Percentiles rank a stretch among this genome's conserved stretches.
Conservation (phyloP, 306 rosid genomes). For the Begonia fuchsioides region DNA sequence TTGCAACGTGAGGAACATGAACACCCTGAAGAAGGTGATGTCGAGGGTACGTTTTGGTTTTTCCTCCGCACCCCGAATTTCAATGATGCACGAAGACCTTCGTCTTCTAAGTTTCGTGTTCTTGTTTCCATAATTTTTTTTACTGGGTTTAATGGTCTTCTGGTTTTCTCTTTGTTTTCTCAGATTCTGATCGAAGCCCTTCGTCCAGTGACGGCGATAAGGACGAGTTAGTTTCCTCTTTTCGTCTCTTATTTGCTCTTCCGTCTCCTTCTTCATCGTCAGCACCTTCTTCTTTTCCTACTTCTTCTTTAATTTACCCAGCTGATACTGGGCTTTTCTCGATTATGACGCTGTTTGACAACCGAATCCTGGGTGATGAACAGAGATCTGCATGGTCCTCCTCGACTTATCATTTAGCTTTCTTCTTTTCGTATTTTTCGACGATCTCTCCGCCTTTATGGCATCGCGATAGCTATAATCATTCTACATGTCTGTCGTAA, state of each 20-base stretch:
- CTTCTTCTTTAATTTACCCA: conserved; percentile 5
- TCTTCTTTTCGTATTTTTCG: background rate
- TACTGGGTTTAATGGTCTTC: conserved; percentile 1
- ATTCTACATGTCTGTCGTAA: background rate
- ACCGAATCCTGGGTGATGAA: conserved; percentile 17
- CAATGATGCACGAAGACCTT: conserved; percentile 2
- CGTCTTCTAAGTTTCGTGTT: conserved; percentile 6
- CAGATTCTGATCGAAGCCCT: conserved; percentile 53
- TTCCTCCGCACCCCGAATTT: background rate
- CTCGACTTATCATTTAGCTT: conserved; percentile 2
- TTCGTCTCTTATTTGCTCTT: conserved; percentile 3
- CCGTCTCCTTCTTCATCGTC: no score
- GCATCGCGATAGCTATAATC: background rate
- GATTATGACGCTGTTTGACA: conserved; percentile 17
- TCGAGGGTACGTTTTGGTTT: conserved; percentile 29
- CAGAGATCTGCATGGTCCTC: conserved; percentile 15
- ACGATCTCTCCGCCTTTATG: background rate
- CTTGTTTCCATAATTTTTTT: conserved; percentile 7
- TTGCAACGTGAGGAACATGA: conserved; percentile 11
- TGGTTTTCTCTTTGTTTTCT: background rate
- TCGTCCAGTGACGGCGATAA: conserved; percentile 24
- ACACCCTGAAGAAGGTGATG: conserved; percentile 22
- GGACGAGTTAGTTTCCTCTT: conserved; percentile 36
- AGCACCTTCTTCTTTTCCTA: background rate
- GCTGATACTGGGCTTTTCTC: conserved; percentile 1